These are phyloP conservation scores for Annulohypoxylon stygium DNA, from an alignment of 495 filamentous ascomycete genomes.

Conservation along the genomic window DNA sequence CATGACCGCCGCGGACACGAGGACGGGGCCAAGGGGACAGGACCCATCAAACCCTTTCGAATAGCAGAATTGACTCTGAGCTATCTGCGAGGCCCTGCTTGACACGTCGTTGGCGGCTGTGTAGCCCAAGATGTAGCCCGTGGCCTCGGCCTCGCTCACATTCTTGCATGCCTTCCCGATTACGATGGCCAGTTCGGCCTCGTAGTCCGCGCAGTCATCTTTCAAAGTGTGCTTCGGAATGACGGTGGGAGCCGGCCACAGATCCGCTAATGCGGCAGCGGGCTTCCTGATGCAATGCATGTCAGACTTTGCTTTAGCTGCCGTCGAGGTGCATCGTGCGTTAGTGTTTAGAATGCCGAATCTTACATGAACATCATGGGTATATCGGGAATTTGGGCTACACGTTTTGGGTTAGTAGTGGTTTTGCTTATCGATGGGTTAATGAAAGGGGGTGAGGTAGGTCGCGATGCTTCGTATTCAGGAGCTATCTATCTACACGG, in stretches of 20 bases:
- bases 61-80: slow-evolving; percentile 63
- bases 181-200: slow-evolving; percentile 63
- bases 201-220: slow-evolving; percentile 59
- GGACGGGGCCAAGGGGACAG: slow-evolving; percentile 65
- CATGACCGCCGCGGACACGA: slow-evolving; percentile 67
- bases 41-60: slow-evolving; percentile 63
- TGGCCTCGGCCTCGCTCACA: slow-evolving; percentile 60
- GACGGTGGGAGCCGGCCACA: slow-evolving; percentile 61
- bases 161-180: slow-evolving; percentile 63
- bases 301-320: slow-evolving; percentile 28
- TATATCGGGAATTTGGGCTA: slow-evolving; percentile 57
- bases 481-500: background rate
- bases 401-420: slow-evolving; percentile 21
- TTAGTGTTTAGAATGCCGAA: slow-evolving; percentile 7
- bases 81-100: slow-evolving; percentile 57
- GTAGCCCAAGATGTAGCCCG: slow-evolving; percentile 62
- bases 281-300: slow-evolving; percentile 53
- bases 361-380: slow-evolving; percentile 61
- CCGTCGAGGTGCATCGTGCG: slow-evolving; percentile 6
- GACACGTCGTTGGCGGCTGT: slow-evolving; percentile 63
- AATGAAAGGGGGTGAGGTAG: background rate
- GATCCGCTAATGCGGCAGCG: slow-evolving; percentile 57
- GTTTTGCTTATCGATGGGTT: background rate
- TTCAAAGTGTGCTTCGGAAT: slow-evolving; percentile 60
- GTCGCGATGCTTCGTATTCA: background rate